phyloP scores from a whole-genome alignment of 2,329 filamentous ascomycete genomes.

The Cladophialophora chaetospira region DNA sequence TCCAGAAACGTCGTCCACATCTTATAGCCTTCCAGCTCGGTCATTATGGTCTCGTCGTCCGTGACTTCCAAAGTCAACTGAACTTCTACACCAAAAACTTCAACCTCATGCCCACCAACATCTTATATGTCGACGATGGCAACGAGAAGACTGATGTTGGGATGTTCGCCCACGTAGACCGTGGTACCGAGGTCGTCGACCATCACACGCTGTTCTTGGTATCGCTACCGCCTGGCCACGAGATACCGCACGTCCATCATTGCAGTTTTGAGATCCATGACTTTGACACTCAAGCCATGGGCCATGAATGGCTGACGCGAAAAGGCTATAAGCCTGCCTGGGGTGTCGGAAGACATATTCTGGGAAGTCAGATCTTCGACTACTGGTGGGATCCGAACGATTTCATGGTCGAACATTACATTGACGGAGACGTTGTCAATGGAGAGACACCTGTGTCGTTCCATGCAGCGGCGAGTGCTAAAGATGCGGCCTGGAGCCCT shows the following conservation, averaged over 20 bases:
- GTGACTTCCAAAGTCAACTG: constrained; percentile 39
- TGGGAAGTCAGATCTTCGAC: constrained; percentile 72
- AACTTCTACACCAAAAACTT: constrained; percentile 50
- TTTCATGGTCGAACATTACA: constrained; percentile 66
- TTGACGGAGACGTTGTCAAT: constrained; percentile 62
- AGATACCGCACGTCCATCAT: constrained; percentile 61
- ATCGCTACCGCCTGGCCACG: too few relatives aligned
- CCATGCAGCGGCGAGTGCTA: too few relatives aligned
- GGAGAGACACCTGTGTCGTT: constrained; percentile 37
- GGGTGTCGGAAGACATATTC: constrained; percentile 70
- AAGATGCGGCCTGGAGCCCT: too few relatives aligned
- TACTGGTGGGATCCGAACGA: constrained; percentile 47
- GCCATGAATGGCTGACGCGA: constrained; percentile 66
- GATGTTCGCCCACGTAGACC: background rate
- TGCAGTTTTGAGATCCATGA: constrained; percentile 70
- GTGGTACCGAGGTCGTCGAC: background rate
- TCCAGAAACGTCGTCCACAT: background rate
- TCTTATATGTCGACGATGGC: constrained; percentile 40
- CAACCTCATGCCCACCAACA: constrained; percentile 51
- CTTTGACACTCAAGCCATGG: constrained; percentile 69
- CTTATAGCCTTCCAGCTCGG: constrained; percentile 37
- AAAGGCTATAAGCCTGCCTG: constrained; percentile 62
- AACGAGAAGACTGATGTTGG: constrained; percentile 36
- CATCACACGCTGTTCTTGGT: constrained; percentile 41
- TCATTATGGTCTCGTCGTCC: constrained; percentile 48